Percentiles rank a stretch among this genome's conserved stretches.
Evolutionary conservation across 257 asterid species (phyloP).

Genomic region (Solanum piurae): DNA sequence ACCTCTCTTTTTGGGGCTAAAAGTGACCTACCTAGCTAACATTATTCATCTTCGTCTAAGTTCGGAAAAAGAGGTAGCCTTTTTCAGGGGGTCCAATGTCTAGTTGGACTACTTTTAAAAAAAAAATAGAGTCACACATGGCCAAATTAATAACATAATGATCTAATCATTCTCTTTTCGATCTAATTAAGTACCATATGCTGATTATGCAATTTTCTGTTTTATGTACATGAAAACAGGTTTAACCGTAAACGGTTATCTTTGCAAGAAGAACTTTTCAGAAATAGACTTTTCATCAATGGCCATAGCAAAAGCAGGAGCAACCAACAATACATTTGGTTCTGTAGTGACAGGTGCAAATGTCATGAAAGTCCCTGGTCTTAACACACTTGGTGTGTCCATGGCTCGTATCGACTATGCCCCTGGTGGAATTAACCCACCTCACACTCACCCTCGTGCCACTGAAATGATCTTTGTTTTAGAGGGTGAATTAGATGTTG

Average conservation of each 20-base stretch:
- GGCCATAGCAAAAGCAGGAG: constrained; percentile 31
- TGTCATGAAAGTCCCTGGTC: constrained; percentile 52
- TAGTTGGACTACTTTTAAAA: background rate
- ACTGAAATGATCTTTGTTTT: constrained; percentile 47
- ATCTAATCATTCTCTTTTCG: background rate
- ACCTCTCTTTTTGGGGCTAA: background rate
- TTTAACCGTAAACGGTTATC: constrained; percentile 38
- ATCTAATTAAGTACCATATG: background rate
- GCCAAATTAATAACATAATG: background rate
- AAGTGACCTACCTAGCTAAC: background rate
- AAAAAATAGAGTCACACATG: background rate
- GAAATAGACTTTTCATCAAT: constrained; percentile 51
- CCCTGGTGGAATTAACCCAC: constrained; percentile 52
- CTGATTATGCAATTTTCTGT: background rate
- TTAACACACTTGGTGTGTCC: constrained; percentile 69
- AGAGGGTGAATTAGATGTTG: constrained; percentile 45
- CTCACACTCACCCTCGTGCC: constrained; percentile 72
- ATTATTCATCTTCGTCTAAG: background rate
- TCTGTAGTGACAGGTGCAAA: constrained; percentile 49
- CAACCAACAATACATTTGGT: constrained; percentile 36
- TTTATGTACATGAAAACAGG: constrained; percentile 12
- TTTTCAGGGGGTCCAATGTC: background rate
- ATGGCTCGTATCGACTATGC: constrained; percentile 43
- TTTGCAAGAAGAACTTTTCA: constrained; percentile 39
- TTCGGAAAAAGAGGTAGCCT: background rate